A percentile compares a stretch with the other conserved stretches of the same genome.
phyloP scores from a whole-genome alignment of 176 grass and related monocot genomes.

The Cocos nucifera region DNA sequence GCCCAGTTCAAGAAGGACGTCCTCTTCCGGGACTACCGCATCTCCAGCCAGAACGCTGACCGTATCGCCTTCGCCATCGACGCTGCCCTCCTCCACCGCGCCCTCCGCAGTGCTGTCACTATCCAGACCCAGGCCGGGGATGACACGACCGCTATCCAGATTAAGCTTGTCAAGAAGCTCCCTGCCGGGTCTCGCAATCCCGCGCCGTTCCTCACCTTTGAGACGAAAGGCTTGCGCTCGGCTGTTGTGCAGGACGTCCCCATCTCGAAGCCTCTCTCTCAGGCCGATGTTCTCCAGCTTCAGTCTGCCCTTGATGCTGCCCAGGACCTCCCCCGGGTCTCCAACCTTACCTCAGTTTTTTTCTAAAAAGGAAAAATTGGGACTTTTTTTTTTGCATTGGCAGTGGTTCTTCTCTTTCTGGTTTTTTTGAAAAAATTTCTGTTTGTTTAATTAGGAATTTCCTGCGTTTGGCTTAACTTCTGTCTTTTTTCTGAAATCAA shows the following conservation, averaged over 20 bases:
- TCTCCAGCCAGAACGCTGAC: slow-evolving; percentile 68
- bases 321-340: slow-evolving; percentile 81
- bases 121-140: slow-evolving; percentile 56
- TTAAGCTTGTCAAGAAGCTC: slow-evolving; percentile 89
- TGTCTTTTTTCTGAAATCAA: too few relatives aligned
- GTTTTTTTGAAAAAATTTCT: too few relatives aligned
- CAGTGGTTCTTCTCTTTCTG: too few relatives aligned
- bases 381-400: too few relatives aligned
- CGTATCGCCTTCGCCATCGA: slow-evolving; percentile 72
- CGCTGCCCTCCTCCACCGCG: slow-evolving; percentile 67
- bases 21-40: slow-evolving; percentile 81
- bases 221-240: slow-evolving; percentile 75
- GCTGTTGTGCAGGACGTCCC: slow-evolving; percentile 96
- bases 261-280: slow-evolving; percentile 79
- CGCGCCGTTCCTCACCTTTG: slow-evolving; percentile 73
- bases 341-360: too few relatives aligned
- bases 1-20: slow-evolving; percentile 80
- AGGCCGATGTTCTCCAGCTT: slow-evolving; percentile 52
- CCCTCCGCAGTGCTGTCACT: slow-evolving; percentile 74
- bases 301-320: slow-evolving; percentile 62
- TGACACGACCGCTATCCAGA: slow-evolving; percentile 54
- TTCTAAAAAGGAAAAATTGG: too few relatives aligned
- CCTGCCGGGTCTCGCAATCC: slow-evolving; percentile 41
- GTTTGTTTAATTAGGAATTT: too few relatives aligned
- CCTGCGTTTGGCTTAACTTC: too few relatives aligned